phyloP scores from a whole-genome alignment of 495 filamentous ascomycete species.

The Bathelium albidoporum region DNA sequence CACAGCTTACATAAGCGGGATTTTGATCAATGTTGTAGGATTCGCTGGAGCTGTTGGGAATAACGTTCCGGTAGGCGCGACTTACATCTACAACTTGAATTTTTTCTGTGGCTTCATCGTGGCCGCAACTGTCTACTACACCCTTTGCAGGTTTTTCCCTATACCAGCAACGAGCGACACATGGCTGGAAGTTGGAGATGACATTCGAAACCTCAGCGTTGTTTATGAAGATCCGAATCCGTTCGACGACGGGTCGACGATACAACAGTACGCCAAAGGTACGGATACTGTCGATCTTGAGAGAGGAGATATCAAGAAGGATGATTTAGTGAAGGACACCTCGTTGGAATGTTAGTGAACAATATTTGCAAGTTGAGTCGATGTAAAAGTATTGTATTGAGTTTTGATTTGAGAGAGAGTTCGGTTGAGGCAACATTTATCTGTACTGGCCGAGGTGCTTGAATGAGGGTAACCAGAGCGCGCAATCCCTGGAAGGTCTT shows the following conservation, averaged over 20 bases:
- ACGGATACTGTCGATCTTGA: neutral
- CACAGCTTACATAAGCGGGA: constrained; percentile 71
- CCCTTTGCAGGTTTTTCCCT: constrained; percentile 56
- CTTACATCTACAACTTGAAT: constrained; percentile 82
- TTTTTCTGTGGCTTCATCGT: constrained; percentile 80
- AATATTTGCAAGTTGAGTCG: neutral
- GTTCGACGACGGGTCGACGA: neutral
- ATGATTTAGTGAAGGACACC: neutral
- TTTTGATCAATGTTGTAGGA: constrained; percentile 86
- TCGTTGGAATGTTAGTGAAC: neutral
- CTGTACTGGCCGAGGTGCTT: too few species aligned
- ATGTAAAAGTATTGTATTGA: too few species aligned
- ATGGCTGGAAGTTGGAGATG: constrained; percentile 76
- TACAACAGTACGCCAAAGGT: neutral
- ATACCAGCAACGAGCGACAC: constrained; percentile 60
- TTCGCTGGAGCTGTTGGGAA: constrained; percentile 74
- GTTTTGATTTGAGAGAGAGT: too few species aligned
- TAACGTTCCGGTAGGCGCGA: constrained; percentile 63
- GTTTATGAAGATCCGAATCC: neutral
- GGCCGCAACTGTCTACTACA: constrained; percentile 55
- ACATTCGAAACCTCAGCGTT: constrained; percentile 23
- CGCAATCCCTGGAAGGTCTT: too few species aligned
- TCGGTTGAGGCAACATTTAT: too few species aligned
- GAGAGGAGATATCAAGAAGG: neutral
- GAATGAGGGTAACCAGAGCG: too few species aligned